These are phyloP conservation scores for Cladobotryum mycophilum DNA, from an alignment of 2,329 filamentous ascomycete species.

Conservation along the genomic window DNA sequence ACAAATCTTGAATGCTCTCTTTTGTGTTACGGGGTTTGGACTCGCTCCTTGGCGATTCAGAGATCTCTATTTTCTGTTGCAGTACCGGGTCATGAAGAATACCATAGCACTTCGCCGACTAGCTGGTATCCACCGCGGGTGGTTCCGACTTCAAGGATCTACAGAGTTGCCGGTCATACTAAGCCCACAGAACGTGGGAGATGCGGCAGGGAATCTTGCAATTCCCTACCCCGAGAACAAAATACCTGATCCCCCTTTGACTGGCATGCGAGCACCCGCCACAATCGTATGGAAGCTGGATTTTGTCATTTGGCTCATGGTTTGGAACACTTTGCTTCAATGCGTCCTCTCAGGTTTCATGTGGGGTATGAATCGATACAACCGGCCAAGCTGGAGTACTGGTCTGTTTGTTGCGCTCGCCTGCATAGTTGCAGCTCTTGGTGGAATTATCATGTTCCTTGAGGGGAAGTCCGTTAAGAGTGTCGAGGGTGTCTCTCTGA, in stretches of 20 bases:
- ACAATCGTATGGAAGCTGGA: slow-evolving; percentile 72
- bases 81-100: slow-evolving; percentile 52
- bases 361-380: slow-evolving; percentile 70
- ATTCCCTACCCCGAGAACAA: slow-evolving; percentile 60
- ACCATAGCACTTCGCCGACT: slow-evolving; percentile 57
- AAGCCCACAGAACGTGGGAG: slow-evolving; percentile 46
- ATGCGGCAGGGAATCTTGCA: slow-evolving; percentile 27
- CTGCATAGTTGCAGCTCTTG: slow-evolving; percentile 61
- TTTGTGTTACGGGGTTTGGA: slow-evolving; percentile 82
- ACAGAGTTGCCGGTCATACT: slow-evolving; percentile 48
- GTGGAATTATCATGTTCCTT: slow-evolving; percentile 62
- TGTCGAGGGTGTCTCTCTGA: slow-evolving; percentile 64
- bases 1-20: slow-evolving; percentile 72
- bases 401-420: slow-evolving; percentile 72
- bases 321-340: slow-evolving; percentile 75
- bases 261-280: slow-evolving; percentile 60
- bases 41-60: slow-evolving; percentile 79
- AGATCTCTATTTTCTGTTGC: slow-evolving; percentile 67
- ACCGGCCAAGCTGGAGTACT: slow-evolving; percentile 73
- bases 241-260: slow-evolving; percentile 62
- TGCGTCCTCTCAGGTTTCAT: slow-evolving; percentile 68
- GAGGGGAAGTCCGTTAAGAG: slow-evolving; percentile 68
- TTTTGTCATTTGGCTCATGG: slow-evolving; percentile 70
- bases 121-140: slow-evolving; percentile 66
- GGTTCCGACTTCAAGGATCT: slow-evolving; percentile 68